Conservation (phyloP, 164 flowering plant genomes). For the Liriodendron chinense region DNA sequence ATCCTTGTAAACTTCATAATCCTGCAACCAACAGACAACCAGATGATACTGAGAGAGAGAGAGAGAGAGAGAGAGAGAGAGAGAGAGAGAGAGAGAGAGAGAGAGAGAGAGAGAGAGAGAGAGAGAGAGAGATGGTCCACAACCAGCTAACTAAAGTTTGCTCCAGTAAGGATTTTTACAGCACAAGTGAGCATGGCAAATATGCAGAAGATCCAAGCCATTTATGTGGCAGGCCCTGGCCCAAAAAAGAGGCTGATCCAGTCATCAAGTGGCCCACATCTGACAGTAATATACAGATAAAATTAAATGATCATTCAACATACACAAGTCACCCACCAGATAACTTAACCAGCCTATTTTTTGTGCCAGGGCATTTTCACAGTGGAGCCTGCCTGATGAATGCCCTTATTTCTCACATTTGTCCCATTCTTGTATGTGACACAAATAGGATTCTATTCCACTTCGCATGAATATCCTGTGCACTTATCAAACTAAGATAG, state of each 20-base stretch:
- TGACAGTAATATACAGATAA: not conserved
- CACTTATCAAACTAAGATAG: not conserved
- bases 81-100: not conserved
- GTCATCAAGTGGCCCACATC: not conserved
- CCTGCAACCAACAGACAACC: not conserved
- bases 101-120: too few relatives aligned
- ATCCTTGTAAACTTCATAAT: not conserved
- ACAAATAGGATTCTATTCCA: not conserved
- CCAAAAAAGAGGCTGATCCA: not conserved
- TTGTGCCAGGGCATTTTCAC: not conserved
- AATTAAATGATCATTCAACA: too few relatives aligned
- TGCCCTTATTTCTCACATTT: not conserved
- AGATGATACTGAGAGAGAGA: not conserved
- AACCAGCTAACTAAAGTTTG: not conserved
- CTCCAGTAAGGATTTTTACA: not conserved
- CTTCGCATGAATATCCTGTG: not conserved
- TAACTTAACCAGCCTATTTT: not conserved
- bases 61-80: too few relatives aligned
- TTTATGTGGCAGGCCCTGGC: not conserved
- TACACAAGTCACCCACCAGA: too few relatives aligned
- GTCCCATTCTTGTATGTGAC: not conserved
- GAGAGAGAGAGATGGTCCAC: not conserved
- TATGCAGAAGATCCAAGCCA: not conserved
- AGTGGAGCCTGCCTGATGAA: not conserved
- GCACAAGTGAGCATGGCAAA: not conserved